Base-by-base conservation (phyloP, 208 protist genomes). In the Trypanosoma caninum region DNA sequence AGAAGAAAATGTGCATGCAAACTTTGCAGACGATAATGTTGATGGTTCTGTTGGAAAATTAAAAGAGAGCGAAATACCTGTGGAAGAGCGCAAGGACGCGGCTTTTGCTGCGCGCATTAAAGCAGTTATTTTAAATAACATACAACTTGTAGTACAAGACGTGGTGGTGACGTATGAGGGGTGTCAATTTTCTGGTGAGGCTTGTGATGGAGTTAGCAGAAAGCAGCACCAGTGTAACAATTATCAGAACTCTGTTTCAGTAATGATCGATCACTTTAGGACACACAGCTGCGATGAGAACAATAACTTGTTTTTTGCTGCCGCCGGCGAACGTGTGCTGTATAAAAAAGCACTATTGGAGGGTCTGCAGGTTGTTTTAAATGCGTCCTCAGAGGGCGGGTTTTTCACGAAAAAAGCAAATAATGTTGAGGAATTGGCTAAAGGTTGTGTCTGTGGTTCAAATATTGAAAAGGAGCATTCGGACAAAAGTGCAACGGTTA, bases 21-120 rank as follows among this genome's bases (percentile, higher is more conserved):
- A 22, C 27, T 14, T 27, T 10, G 6, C 3, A 18, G 52, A 45
- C 40, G 14, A 13, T 16, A 63, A 8, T 22, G 11, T 0, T 9
- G n/a, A 18, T 31, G n/a, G 28, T n/a, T 35, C 37, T 22, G 51
- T 37, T n/a, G 51, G 31, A 31, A 20, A 22, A 14, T 0, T 42
- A 34, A 30, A 25, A 53, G 42, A 44, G 22, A 40, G 9, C 1
- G 30, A 47, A 16, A 18, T 23, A 30, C 10, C 10, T 20, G 57
- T 50, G 9, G 57, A 69, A 27, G 33, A 13, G 27, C 57, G 41
- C 20, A 65, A 38, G 50, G 77, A 85, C 52, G 73, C 56, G 34
- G 87, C 79, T 48, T 95, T 93, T 55, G 70, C 78, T 0, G 78
- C 77, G 0, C 85, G 89, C 13, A 69, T 95, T n/a, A 80, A 84